Conservation (phyloP, 2,329 filamentous ascomycete genomes). For the Diaporthe ampelina region DNA sequence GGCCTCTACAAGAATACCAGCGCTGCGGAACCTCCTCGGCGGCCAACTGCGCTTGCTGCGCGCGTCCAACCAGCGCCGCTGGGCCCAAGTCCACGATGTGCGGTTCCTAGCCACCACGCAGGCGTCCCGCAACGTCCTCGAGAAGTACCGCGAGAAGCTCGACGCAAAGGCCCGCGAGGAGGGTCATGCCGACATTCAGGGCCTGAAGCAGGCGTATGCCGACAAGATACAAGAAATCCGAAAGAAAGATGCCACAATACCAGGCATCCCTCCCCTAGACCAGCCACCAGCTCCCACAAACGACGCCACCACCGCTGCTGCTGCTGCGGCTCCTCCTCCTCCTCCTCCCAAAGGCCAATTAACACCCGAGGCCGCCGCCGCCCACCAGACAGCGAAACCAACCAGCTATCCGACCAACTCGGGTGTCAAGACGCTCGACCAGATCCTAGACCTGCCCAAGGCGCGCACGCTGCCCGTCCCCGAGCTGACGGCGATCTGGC, state of each 20-base stretch:
- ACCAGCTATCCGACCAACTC: constrained; percentile 46
- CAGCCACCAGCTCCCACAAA: background rate
- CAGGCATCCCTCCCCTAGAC: constrained; percentile 43
- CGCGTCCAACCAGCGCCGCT: constrained; percentile 76
- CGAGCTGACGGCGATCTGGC: constrained; percentile 92
- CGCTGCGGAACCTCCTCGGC: constrained; percentile 62
- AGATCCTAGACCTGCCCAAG: constrained; percentile 83
- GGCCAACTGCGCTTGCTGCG: constrained; percentile 51
- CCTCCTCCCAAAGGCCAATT: constrained; percentile 37
- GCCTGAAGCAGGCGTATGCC: constrained; percentile 85
- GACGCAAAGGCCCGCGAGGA: constrained; percentile 80
- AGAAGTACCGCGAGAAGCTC: constrained; percentile 91
- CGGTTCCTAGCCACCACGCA: constrained; percentile 88
- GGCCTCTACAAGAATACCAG: constrained; percentile 62
- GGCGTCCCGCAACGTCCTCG: constrained; percentile 75
- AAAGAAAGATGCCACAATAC: constrained; percentile 72
- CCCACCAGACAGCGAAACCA: constrained; percentile 42
- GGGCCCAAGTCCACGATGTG: constrained; percentile 93
- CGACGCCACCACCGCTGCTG: constrained; percentile 39
- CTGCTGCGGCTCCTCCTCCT: background rate
- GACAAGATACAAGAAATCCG: constrained; percentile 84
- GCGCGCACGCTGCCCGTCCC: constrained; percentile 78
- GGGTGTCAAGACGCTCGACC: constrained; percentile 61
- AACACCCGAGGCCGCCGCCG: constrained; percentile 51
- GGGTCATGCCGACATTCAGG: constrained; percentile 77